Evolutionary conservation across 768 basidiomycete species (phyloP).

Genomic region (Candolleomyces eurysporus): DNA sequence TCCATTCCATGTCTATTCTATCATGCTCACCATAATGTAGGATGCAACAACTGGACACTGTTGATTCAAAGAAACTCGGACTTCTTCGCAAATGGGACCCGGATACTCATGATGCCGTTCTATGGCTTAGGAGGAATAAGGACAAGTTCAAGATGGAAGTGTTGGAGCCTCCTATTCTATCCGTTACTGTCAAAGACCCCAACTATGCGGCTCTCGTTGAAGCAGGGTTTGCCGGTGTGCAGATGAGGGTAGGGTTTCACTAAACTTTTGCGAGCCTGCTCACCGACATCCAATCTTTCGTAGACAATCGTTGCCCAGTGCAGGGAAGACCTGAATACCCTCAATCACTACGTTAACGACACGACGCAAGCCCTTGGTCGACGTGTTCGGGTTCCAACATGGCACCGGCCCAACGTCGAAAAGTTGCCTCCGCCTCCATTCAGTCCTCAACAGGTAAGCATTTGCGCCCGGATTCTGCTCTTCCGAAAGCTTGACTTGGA

Average conservation of each 20-base stretch:
- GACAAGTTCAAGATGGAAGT: constrained; percentile 74
- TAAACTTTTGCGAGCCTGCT: constrained; percentile 1
- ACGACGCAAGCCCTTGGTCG: constrained; percentile 44
- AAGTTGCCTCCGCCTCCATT: constrained; percentile 51
- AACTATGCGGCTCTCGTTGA: constrained; percentile 70
- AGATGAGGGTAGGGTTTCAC: constrained; percentile 56
- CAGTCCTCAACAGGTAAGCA: constrained; percentile 54
- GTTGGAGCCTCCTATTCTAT: constrained; percentile 82
- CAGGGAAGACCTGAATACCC: constrained; percentile 71
- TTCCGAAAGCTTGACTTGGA: background rate
- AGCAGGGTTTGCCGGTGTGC: constrained; percentile 55
- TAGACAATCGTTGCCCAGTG: constrained; percentile 87
- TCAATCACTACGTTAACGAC: constrained; percentile 73
- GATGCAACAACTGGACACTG: constrained; percentile 51
- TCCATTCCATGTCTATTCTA: background rate
- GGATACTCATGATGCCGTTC: constrained; percentile 61
- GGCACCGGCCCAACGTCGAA: constrained; percentile 52
- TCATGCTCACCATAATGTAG: constrained; percentile 31
- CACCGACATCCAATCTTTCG: background rate
- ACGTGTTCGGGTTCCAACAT: constrained; percentile 58
- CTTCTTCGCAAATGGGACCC: constrained; percentile 51
- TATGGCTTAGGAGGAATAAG: constrained; percentile 71
- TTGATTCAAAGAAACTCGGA: constrained; percentile 57
- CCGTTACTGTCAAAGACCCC: constrained; percentile 64
- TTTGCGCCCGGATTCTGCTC: background rate